Evolutionary conservation across 1,139 yeast species (phyloP), one percentile per base, ranked within the genome.

Genomic region (Scheffersomyces cryptocercus): DNA sequence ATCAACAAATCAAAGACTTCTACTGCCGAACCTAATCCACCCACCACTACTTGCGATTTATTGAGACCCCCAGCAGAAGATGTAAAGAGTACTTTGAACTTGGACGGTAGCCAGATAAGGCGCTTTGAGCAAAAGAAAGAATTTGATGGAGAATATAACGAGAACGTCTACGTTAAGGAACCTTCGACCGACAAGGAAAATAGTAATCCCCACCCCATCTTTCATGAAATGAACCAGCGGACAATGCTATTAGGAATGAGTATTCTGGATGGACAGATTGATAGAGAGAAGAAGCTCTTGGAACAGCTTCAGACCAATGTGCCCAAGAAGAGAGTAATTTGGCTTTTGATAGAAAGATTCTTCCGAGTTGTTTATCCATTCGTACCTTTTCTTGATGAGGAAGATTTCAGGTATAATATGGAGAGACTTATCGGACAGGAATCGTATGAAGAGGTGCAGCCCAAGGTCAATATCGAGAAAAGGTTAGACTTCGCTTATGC

Each of bases 301-400:
- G 61, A 65, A 36, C 60, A 63, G 46, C 70, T 81, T 12, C 56
- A 70, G 33, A 57, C 65, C 12, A 67, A 69, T 2, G 53, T 81
- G 30, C 85, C 85, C 0, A 55, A 56, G 4, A 68, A 62, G 35
- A 70, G 64, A 42, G 67, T 70, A 1, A 52, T 77, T 3, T 78
- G 83, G 82, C 51, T 68, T 29, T 63, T 75, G 3, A 54, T 78
- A n/a, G 66, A 70, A 29, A 56, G 77, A 26, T 81, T 68, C 51
- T 79, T 79, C 55, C 53, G 55, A 2, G 62, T 65, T 28, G 65
- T 77, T 10, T 77, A 76, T 46, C 76, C 77, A 0, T 65, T 73
- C 38, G 54, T 68, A 45, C 84, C 85, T 2, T 64, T 71, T 40
- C 39, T 80, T 8, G 82, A 79, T 47, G 80, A 81, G 52, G 52